These are phyloP conservation scores for Eucalyptus pauciflora DNA, from an alignment of 345 rosid species.

Conservation along the genomic window DNA sequence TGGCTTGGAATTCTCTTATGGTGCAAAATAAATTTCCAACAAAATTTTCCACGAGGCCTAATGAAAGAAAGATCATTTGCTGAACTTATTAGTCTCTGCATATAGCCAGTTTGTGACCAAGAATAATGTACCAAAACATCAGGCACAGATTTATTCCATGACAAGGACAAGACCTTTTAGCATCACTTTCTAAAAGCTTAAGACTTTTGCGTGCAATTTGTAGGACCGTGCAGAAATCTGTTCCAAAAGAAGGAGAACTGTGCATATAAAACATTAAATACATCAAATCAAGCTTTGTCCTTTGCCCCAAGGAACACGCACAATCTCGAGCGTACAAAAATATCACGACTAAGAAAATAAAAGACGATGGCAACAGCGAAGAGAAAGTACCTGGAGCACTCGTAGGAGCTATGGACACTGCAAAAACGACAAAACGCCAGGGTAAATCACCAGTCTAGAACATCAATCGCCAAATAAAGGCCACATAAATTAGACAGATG, in stretches of 20 bases:
- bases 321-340: neutral
- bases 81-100: neutral
- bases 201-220: neutral
- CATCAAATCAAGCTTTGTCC: neutral
- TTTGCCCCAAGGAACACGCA: neutral
- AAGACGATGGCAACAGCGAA: neutral
- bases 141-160: neutral
- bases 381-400: conserved; percentile 24
- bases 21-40: neutral
- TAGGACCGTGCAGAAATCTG: neutral
- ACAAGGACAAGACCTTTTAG: neutral
- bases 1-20: neutral
- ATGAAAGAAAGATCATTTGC: neutral
- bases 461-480: neutral
- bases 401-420: conserved; percentile 33
- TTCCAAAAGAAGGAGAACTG: neutral
- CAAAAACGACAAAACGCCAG: conserved; percentile 3
- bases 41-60: neutral
- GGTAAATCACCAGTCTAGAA: neutral
- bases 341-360: neutral
- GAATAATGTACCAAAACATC: neutral
- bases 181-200: neutral
- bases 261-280: neutral
- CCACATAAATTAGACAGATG: neutral
- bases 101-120: neutral